A percentile compares a stretch with the other conserved stretches of the same genome.
phyloP scores from a whole-genome alignment of 2,329 filamentous ascomycete genomes.

The Fusarium sp. region DNA sequence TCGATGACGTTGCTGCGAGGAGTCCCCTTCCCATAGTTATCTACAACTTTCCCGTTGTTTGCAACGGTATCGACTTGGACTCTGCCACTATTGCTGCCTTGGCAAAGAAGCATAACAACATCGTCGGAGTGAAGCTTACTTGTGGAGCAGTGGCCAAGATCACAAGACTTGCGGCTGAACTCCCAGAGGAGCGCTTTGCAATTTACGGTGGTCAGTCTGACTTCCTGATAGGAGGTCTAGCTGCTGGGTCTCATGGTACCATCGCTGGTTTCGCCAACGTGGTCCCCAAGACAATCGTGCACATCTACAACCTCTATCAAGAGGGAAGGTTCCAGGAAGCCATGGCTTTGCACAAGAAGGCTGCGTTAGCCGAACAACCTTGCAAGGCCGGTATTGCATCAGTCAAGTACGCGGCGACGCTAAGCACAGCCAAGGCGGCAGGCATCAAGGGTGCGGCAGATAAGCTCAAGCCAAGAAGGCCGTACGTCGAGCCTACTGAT shows the following conservation, averaged over 20 bases:
- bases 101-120: conserved; percentile 58
- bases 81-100: conserved; percentile 64
- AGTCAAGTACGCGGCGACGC: conserved; percentile 73
- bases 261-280: conserved; percentile 74
- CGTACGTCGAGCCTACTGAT: conserved; percentile 64
- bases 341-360: conserved; percentile 69
- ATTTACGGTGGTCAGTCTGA: conserved; percentile 80
- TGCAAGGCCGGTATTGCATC: conserved; percentile 75
- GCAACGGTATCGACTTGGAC: conserved; percentile 75
- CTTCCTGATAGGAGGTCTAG: conserved; percentile 72
- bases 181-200: conserved; percentile 68
- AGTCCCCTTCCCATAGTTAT: conserved; percentile 69
- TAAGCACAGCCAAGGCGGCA: conserved; percentile 69
- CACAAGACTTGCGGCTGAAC: conserved; percentile 65
- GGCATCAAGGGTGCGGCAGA: conserved; percentile 69
- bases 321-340: conserved; percentile 69
- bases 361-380: conserved; percentile 73
- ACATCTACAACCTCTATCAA: conserved; percentile 70
- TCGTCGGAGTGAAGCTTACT: conserved; percentile 77
- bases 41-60: conserved; percentile 77
- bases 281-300: conserved; percentile 67
- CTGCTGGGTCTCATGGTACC: conserved; percentile 68
- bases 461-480: conserved; percentile 68
- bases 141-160: conserved; percentile 80
- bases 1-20: conserved; percentile 63